phyloP scores from a whole-genome alignment of 169 alveolate genomes.

The Condylostoma magnum region DNA sequence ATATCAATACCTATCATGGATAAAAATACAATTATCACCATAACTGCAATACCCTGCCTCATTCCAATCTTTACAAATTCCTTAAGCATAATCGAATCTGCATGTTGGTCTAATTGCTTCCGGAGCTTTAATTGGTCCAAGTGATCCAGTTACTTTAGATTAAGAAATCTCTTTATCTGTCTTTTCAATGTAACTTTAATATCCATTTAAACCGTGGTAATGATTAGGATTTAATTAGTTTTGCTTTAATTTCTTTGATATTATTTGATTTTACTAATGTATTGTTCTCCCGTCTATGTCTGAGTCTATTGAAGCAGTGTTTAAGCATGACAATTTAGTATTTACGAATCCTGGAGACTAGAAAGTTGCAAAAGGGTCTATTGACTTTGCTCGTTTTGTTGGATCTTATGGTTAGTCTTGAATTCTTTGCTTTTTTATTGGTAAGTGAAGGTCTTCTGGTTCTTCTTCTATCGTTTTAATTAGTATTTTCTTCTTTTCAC shows the following conservation, averaged over 20 bases:
- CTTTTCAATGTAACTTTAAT: conserved; percentile 20
- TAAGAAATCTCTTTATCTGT: neutral
- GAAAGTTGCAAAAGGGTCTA: too few relatives aligned
- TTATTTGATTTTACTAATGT: too few relatives aligned
- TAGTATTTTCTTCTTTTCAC: too few relatives aligned
- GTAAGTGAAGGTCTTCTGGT: too few relatives aligned
- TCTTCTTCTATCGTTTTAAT: too few relatives aligned
- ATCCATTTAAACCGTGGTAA: conserved; percentile 19
- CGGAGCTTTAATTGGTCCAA: conserved; percentile 58
- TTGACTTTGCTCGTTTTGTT: too few relatives aligned
- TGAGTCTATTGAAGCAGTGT: too few relatives aligned
- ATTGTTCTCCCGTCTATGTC: too few relatives aligned
- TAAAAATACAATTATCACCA: conserved; percentile 79
- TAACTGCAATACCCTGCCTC: conserved; percentile 83
- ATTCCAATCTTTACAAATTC: conserved; percentile 77
- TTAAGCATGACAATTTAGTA: too few relatives aligned
- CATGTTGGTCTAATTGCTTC: conserved; percentile 59
- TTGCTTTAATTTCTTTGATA: neutral
- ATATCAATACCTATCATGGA: conserved; percentile 83
- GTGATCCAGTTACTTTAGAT: conserved; percentile 36
- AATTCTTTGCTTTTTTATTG: too few relatives aligned
- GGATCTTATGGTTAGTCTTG: too few relatives aligned
- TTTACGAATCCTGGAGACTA: too few relatives aligned
- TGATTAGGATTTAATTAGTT: neutral
- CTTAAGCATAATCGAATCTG: conserved; percentile 77